Evolutionary conservation across 116 monocot genomes (phyloP), one percentile per base, ranked within the genome.

Genomic region (Thalassia testudinum): DNA sequence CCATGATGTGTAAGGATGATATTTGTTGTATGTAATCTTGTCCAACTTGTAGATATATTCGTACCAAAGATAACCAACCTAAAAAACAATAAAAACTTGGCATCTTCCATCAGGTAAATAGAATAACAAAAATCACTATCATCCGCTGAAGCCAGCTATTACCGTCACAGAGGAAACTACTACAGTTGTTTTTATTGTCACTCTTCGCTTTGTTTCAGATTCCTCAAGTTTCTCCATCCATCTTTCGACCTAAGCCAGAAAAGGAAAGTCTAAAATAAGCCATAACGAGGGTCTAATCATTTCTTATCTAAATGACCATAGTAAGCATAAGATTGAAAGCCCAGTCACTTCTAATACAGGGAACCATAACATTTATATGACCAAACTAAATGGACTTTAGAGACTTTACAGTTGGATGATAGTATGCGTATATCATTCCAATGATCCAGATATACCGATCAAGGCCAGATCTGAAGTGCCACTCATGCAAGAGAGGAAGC

Each of bases 211-310:
- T 15, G 74, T 62, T 68, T 85, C 88, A 70, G 66, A 64, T 66
- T 95, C 95, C 70, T 95, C 95, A 38, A 95, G 74, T 49, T 82
- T 95, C 66, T 95, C 95, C 88, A 95, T 88, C 95, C 85, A 95
- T 58, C 75, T 87, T 59, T 95, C 88, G 60, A 88, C 72, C 95
- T 95, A 56, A 0, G 12, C 19, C 27, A 54, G 24, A 34, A 24
- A 12, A 47, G 27, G 22, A 37, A 37, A 21, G 49, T 10, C 8
- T 34, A 34, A 42, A 25, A 16, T 19, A 54, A 61, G 30, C 6
- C n/a, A n/a, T n/a, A n/a, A n/a, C n/a, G n/a, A n/a, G n/a, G n/a
- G n/a, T n/a, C n/a, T n/a, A 45, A 45, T 45, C 19, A 45, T 20
- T n/a, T 2, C 45, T 45, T 45, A 45, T 20, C 15, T 45, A 20